phyloP scores from a whole-genome alignment of 257 asterid genomes.

The Coffea eugenioides region DNA sequence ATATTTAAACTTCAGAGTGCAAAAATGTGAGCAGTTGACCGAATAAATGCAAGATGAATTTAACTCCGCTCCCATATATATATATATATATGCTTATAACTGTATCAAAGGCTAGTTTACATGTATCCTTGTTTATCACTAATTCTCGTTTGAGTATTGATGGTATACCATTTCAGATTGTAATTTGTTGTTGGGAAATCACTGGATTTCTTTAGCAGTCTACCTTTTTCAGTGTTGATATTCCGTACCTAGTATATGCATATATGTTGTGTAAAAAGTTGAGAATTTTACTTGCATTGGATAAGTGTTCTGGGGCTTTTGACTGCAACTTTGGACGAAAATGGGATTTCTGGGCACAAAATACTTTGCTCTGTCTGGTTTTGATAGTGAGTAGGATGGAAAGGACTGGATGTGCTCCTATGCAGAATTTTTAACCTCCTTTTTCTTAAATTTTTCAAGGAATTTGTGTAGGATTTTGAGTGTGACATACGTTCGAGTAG shows the following conservation, averaged over 20 bases:
- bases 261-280: background rate
- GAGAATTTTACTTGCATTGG: background rate
- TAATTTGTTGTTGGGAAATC: background rate
- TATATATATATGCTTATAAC: too few relatives aligned
- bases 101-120: too few relatives aligned
- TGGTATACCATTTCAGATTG: background rate
- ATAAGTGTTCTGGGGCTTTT: background rate
- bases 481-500: background rate
- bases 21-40: background rate
- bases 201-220: background rate
- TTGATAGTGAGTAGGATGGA: background rate
- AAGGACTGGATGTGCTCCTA: background rate
- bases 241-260: background rate
- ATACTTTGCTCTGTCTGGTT: background rate
- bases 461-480: background rate
- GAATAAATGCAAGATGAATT: background rate
- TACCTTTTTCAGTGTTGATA: too few relatives aligned
- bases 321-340: background rate
- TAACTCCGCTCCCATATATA: background rate
- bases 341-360: background rate
- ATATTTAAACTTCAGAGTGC: background rate
- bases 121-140: too few relatives aligned
- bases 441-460: background rate
- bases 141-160: background rate
- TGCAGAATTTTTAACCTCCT: background rate